Percentiles rank a stretch among this genome's conserved stretches.
These are phyloP conservation scores for Acanthamoeba rhysodes DNA, from an alignment of 208 protist genomes.

Conservation along the genomic window DNA sequence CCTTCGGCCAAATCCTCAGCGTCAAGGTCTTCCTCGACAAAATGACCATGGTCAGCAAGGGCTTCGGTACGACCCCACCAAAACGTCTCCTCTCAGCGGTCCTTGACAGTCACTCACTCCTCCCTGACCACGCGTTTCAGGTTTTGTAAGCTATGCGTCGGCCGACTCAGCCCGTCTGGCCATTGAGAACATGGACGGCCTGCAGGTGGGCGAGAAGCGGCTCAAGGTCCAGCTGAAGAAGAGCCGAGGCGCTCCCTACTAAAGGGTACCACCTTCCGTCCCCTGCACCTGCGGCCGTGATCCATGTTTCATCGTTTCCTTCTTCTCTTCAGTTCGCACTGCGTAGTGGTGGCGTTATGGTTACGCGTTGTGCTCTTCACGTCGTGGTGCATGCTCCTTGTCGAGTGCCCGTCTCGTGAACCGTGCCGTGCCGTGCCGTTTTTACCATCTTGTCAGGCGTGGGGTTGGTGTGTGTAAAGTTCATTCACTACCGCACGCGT, in stretches of 20 bases:
- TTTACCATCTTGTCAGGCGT: not conserved
- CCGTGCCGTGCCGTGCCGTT: not conserved
- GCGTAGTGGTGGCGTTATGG: not conserved
- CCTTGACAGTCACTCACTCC: not conserved
- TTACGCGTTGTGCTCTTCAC: not conserved
- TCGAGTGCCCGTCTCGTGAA: not conserved
- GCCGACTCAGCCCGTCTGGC: conserved; percentile 78
- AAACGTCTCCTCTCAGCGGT: not conserved
- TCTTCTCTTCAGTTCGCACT: not conserved
- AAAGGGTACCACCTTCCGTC: not conserved
- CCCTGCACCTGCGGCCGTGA: not conserved
- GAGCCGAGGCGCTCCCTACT: conserved; percentile 58
- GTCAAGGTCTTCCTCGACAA: conserved; percentile 86
- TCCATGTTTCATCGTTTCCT: conserved; percentile 6
- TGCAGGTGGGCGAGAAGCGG: conserved; percentile 84
- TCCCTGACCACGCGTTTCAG: not conserved
- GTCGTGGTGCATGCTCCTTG: conserved; percentile 6
- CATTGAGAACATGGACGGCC: conserved; percentile 86
- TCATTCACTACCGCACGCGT: not conserved
- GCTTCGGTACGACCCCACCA: conserved; percentile 82
- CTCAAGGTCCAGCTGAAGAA: conserved; percentile 86
- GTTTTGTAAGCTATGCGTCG: conserved; percentile 86
- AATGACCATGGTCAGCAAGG: conserved; percentile 80
- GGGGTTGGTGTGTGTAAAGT: not conserved
- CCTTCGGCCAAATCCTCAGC: conserved; percentile 83